Percentiles rank a stretch among this genome's conserved stretches.
phyloP scores from a whole-genome alignment of 2,329 filamentous ascomycete genomes.

The Pestalotiopsis sp. region DNA sequence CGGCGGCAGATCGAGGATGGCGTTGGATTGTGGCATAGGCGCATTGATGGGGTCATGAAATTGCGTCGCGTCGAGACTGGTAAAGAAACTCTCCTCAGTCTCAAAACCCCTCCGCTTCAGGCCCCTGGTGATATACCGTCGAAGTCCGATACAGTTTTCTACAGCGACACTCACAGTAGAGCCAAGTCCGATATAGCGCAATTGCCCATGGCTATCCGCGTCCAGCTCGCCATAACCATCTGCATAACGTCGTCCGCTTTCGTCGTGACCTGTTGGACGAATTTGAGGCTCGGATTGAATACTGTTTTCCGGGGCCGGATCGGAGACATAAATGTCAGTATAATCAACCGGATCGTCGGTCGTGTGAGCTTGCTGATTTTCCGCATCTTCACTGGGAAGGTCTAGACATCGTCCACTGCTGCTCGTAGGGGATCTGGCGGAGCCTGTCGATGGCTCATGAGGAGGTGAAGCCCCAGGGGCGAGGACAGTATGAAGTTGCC shows the following conservation, averaged over 20 bases:
- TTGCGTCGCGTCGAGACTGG: not conserved
- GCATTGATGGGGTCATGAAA: not conserved
- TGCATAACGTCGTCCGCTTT: not conserved
- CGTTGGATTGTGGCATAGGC: too few species aligned
- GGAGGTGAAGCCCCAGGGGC: not conserved
- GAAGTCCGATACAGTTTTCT: conserved; percentile 2
- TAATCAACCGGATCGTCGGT: not conserved
- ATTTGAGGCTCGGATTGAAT: not conserved
- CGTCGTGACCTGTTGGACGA: not conserved
- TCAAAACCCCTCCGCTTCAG: not conserved
- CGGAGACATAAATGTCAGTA: not conserved
- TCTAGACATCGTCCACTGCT: not conserved
- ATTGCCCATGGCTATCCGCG: not conserved
- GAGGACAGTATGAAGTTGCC: not conserved
- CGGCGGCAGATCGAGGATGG: not conserved
- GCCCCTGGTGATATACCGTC: conserved; percentile 1
- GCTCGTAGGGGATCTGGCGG: not conserved
- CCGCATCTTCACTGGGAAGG: not conserved
- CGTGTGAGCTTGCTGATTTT: not conserved
- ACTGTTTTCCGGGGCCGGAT: not conserved
- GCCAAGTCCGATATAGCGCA: not conserved
- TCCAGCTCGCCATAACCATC: conserved; percentile 7
- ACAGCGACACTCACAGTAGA: conserved; percentile 4
- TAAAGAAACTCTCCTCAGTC: not conserved
- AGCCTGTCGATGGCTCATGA: not conserved